Base-by-base conservation (phyloP, 768 basidiomycete genomes). In the Suillus subalutaceus region DNA sequence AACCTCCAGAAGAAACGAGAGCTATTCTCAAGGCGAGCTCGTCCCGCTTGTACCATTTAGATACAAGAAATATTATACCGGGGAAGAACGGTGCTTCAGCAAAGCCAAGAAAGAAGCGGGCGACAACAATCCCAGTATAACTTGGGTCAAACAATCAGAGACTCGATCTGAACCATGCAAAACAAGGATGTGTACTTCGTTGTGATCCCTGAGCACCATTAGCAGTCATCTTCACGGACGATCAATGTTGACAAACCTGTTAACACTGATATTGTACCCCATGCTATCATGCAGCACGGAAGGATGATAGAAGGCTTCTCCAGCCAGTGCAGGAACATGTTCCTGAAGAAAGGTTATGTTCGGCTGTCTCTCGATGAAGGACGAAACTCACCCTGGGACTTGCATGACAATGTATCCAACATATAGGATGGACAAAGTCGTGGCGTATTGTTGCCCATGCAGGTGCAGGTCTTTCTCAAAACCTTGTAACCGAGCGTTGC, bases 11-110 rank as follows among this genome's bases (percentile, higher is more conserved):
- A 67, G 75, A 78, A 18, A 78, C 72, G 61, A 80, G 69, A 16
- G 79, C 75, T 30, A 73, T 74, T 10, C 79, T 71, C 26, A 79
- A 66, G n/a, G 77, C 82, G 35, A 82, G 71, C 66, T 83, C 80
- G 41, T 73, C 72, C 48, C 74, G 72, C 30, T 71, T 78, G 70
- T 82, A 83, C 65, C 65, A 66, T 41, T 32, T 57, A 26, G 65
- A 63, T 48, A 66, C 12, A 10, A 66, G 48, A 48, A 63, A 55
- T 40, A 55, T 3, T 9, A 62, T 5, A 23, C 62, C 65, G n/a
- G 65, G 61, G 8, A 26, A 32, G 20, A 37, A 66, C 16, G 60
- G 61, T 10, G 65, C 65, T 37, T 66, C 65, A 12, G 44, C 40
- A 41, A 46, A n/a, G 16, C 65, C 65, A 20, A 66, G 65, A 37